Conservation (phyloP, 2,329 filamentous ascomycete genomes). For the Ophiocordyceps australis region DNA sequence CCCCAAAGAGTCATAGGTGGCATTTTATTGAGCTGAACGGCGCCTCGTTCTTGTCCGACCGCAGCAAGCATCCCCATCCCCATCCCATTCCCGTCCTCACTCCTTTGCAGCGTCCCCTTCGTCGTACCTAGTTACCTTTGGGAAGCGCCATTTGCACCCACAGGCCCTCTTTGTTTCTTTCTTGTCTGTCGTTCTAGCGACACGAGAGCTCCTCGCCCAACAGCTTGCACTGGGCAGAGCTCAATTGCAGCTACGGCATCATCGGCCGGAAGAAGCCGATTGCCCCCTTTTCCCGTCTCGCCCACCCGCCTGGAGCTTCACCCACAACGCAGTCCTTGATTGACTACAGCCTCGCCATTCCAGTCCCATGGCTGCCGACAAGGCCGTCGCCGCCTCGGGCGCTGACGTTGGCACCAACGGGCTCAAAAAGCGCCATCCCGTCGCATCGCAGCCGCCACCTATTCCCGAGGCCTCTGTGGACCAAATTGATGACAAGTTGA, state of each 20-base stretch:
- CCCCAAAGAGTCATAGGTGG: conserved; percentile 3
- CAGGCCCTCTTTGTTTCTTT: too few species aligned
- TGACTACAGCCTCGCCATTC: conserved; percentile 2
- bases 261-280: conserved; percentile 1
- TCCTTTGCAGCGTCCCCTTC: too few species aligned
- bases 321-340: too few species aligned
- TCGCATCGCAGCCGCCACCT: conserved; percentile 15
- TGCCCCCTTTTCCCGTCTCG: conserved; percentile 4
- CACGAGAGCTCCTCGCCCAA: too few species aligned
- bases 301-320: conserved; percentile 2
- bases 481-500: conserved; percentile 40
- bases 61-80: background rate
- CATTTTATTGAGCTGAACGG: conserved; percentile 2
- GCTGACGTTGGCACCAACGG: conserved; percentile 38
- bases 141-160: too few species aligned
- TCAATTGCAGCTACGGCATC: conserved; percentile 4
- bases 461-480: conserved; percentile 11
- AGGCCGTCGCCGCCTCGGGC: conserved; percentile 39
- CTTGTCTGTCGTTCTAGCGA: too few species aligned
- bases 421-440: conserved; percentile 33
- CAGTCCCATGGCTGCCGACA: conserved; percentile 31
- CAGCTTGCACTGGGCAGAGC: too few species aligned
- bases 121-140: too few species aligned
- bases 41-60: conserved; percentile 2
- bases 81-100: background rate